Base-by-base conservation (phyloP, 306 rosid genomes). In the Mucuna pruriens region DNA sequence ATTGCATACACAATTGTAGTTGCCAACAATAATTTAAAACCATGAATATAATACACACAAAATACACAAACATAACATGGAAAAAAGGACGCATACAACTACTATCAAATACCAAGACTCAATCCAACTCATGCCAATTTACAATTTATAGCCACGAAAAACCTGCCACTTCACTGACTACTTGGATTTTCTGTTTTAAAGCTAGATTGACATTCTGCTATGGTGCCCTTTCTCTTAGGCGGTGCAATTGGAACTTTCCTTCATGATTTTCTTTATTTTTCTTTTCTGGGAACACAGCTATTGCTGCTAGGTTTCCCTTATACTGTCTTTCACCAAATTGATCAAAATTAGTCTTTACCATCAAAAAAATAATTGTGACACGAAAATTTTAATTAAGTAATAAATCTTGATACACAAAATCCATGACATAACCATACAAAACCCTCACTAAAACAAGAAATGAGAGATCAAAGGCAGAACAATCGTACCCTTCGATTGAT, bases 401-500 rank as follows among this genome's bases (percentile, higher is more conserved):
- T 6, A 69, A 45, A 2, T 76, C 29, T 29, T 61, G 51, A 70
- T 16, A 48, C 66, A 33, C 51, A 78, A 83, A 70, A 82, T 64
- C 52, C 52, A 61, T 38, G 22, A 54, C 49, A 64, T 10, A 66
- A 84, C 23, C 20, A 17, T 54, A 39, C 48, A 75, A 76, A 81
- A 25, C 62, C 57, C 71, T n/a, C 62, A 71, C 62, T 74, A 71
- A 70, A 33, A 71, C 10, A 1, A 33, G 13, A 76, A 68, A 77
- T 23, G 64, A 16, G 79, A 64, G 85, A 87, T 88, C 87, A 79
- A 76, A 66, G 68, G 81, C 65, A 79, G 77, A 83, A 74, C 46
- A 76, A 83, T 65, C 44, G 52, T 92, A 95, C 99, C 97, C 97
- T 89, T 81, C 94, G 91, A 80, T 77, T 88, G 84, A 83, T 88